These are phyloP conservation scores for Metschnikowia continentalis DNA, from an alignment of 805 yeast species.

Conservation along the genomic window DNA sequence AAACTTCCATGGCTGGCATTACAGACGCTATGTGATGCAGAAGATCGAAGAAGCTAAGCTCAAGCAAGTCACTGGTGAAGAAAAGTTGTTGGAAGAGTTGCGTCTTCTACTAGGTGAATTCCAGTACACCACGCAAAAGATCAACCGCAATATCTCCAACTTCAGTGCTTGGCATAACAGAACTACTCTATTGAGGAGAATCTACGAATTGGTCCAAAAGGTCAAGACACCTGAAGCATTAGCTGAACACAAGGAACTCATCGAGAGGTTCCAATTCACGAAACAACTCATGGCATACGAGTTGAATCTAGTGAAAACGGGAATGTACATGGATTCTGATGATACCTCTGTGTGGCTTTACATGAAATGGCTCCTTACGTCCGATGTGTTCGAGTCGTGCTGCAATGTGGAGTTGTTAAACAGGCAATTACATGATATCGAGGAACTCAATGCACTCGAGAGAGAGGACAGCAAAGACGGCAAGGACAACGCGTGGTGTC, in stretches of 20 bases:
- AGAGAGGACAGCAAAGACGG: constrained; percentile 52
- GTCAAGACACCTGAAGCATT: neutral
- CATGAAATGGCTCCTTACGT: constrained; percentile 68
- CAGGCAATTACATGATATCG: constrained; percentile 44
- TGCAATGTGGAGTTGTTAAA: constrained; percentile 32
- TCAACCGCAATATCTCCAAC: constrained; percentile 81
- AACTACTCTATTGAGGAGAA: constrained; percentile 57
- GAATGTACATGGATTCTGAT: constrained; percentile 87
- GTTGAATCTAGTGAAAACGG: constrained; percentile 66
- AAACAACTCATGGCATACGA: constrained; percentile 49
- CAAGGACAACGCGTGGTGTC: constrained; percentile 69
- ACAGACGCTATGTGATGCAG: constrained; percentile 67
- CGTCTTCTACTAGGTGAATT: constrained; percentile 48
- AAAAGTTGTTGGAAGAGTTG: neutral
- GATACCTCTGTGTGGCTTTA: constrained; percentile 94
- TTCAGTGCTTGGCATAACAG: constrained; percentile 96
- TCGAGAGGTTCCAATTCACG: constrained; percentile 27
- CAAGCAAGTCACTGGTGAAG: constrained; percentile 1
- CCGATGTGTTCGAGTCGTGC: constrained; percentile 29
- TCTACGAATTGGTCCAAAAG: constrained; percentile 29
- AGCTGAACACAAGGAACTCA: constrained; percentile 8
- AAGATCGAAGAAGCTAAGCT: constrained; percentile 26
- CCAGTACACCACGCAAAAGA: constrained; percentile 70
- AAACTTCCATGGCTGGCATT: constrained; percentile 95
- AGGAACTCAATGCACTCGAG: constrained; percentile 70